Evolutionary conservation across 495 filamentous ascomycete genomes (phyloP).

Genomic region (Penicillium subrubescens): DNA sequence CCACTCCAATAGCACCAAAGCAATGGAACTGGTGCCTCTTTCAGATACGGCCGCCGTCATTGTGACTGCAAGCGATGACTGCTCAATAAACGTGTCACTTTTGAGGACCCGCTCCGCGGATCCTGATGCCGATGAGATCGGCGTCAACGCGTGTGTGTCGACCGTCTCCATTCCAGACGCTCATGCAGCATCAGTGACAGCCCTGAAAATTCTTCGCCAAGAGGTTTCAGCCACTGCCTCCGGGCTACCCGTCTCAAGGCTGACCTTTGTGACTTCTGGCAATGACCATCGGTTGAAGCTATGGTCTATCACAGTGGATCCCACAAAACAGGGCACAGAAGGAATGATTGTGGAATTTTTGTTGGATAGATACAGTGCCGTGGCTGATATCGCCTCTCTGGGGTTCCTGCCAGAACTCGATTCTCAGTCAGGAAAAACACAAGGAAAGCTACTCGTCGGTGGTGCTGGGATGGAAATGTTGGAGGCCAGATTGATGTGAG

Average conservation of each 20-base stretch:
- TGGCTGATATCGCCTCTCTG: constrained; percentile 64
- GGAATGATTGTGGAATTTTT: constrained; percentile 46
- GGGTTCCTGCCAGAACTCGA: constrained; percentile 30
- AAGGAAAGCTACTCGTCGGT: constrained; percentile 45
- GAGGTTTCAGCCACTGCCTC: neutral
- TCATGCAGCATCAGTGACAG: constrained; percentile 80
- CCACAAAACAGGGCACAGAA: constrained; percentile 30
- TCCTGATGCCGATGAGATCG: neutral
- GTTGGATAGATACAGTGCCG: constrained; percentile 57
- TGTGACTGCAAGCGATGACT: constrained; percentile 83
- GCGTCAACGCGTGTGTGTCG: constrained; percentile 20
- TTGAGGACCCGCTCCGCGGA: constrained; percentile 26
- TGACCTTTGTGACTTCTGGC: constrained; percentile 62
- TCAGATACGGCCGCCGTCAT: constrained; percentile 50
- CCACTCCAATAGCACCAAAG: constrained; percentile 78
- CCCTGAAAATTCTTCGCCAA: constrained; percentile 51
- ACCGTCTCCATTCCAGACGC: constrained; percentile 67
- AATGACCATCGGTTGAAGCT: constrained; percentile 82
- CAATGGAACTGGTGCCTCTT: constrained; percentile 39
- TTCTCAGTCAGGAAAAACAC: neutral
- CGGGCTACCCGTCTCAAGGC: constrained; percentile 6
- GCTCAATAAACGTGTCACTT: constrained; percentile 65
- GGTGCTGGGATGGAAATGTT: constrained; percentile 61
- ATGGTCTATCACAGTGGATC: constrained; percentile 59
- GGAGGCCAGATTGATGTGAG: constrained; percentile 16